Evolutionary conservation across 306 rosid genomes (phyloP), one percentile per base, ranked within the genome.

Genomic region (Hippophae rhamnoides): DNA sequence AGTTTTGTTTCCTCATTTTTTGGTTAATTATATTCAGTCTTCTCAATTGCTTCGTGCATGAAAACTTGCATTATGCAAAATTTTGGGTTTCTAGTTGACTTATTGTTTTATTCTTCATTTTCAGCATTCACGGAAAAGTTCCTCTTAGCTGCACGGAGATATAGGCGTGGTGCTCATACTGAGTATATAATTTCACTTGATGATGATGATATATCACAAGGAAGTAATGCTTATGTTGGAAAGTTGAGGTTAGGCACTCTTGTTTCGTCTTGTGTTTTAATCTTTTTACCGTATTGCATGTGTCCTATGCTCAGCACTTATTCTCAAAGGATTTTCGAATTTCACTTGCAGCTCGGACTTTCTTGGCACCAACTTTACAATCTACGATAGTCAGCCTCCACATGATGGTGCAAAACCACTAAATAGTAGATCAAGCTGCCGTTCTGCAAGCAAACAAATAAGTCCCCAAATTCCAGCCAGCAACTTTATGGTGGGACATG

Each of bases 201-300:
- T 68, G 85, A 79, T 18, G 90, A 84, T 60, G 99, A 86, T 76
- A 57, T 89, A 57, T 89, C 94, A 56, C 99, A 89, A 77, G 97
- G 95, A 74, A 89, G 95, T 79, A 93, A 93, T 74, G 99, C 99
- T 54, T 89, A 88, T 69, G 77, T 93, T 58, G 99, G 99, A 69
- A 93, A 93, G 77, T 66, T 93, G 70, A 86, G 95, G 99, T 89
- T 75, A 75, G 66, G 6, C 53, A 71, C 52, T 74, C 46, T 66
- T 64, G 38, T 31, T 31, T 31, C 4, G 38, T 31, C 38, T 31
- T 31, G 5, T 31, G 0, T 31, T 31, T 31, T 31, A 31, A 31
- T 31, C 38, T 5, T 31, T 18, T 31, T 31, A 31, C 38, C 2
- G 38, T 4, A 31, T 31, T 31, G 38, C 38, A 31, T 31, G 38